Conservation (phyloP, 139 green algal species). For the Zygnema cylindricum region DNA sequence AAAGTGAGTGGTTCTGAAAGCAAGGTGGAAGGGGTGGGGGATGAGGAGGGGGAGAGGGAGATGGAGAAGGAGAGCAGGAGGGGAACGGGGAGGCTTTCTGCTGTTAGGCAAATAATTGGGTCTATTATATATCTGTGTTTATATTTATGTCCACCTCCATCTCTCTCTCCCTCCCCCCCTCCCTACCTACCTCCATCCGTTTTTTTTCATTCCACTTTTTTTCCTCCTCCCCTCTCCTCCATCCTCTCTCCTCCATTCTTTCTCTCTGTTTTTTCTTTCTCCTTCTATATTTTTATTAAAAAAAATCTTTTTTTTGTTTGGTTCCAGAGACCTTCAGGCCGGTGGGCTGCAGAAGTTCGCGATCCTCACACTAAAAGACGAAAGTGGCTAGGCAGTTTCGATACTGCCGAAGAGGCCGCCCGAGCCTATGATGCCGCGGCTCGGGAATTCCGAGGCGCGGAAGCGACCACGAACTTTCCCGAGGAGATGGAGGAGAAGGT, state of each 20-base stretch:
- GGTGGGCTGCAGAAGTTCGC: constrained; percentile 29
- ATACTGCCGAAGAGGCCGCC: constrained; percentile 41
- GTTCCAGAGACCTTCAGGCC: constrained; percentile 14
- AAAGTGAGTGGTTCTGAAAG: background rate
- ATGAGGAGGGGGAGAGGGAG: too few relatives aligned
- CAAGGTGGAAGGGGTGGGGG: too few relatives aligned
- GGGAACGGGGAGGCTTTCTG: background rate
- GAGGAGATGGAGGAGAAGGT: background rate
- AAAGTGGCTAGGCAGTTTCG: constrained; percentile 43
- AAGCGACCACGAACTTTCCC: constrained; percentile 41
- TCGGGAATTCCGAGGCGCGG: background rate
- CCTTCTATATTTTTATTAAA: background rate
- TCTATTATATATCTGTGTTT: background rate
- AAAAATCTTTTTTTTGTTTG: background rate
- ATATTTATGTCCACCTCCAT: background rate
- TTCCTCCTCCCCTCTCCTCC: too few relatives aligned
- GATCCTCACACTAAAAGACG: constrained; percentile 16
- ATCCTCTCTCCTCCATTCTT: too few relatives aligned
- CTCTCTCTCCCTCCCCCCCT: too few relatives aligned
- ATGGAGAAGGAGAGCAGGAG: too few relatives aligned
- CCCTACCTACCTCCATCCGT: too few relatives aligned
- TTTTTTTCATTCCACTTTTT: too few relatives aligned
- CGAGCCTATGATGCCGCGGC: constrained; percentile 39
- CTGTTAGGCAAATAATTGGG: background rate
- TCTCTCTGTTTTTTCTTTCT: too few relatives aligned